Evolutionary conservation across 1,284 basidiomycete species (phyloP), one percentile per base, ranked within the genome.

Genomic region (Papiliotrema flavescens): DNA sequence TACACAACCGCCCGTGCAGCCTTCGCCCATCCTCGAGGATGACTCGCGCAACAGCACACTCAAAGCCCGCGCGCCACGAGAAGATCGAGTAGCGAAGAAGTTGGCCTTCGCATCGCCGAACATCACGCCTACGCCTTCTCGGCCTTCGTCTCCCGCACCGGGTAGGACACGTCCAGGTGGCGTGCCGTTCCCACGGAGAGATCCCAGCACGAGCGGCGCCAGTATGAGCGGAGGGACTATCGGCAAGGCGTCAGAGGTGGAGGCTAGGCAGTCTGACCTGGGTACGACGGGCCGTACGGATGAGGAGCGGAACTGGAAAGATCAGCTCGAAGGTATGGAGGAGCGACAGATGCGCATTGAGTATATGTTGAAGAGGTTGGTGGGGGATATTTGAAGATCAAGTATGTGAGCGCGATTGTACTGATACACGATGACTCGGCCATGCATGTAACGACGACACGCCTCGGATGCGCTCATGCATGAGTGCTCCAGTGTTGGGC

Each of bases 311-410:
- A 57, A 48, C 15, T 53, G 62, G 47, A 51, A 57, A 15, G 53
- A 54, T 11, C 51, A 59, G 49, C 54, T 76, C 34, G 66, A 65
- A 2, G 60, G 58, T 20, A 71, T 76, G 19, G 74, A 74, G 24
- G 39, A 59, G 51, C 57, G 70, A 15, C 74, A 76, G 56, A 61
- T 57, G 50, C 52, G 71, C 26, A 74, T 76, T 32, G 74, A 76
- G 55, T 63, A 66, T 13, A 51, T 76, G 60, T 55, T 76, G 44
- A 53, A 20, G 36, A 47, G 26, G 32, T 35, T 52, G 14, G 43
- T 47, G 14, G 44, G 26, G 14, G 24, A 40, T 40, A 15, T 5
- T 7, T 40, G 15, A 17, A 15, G 28, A 32, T 32, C 11, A 11
- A 32, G 28, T 6, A 11, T 32, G 28, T 32, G 28, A 11, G 28